These are phyloP conservation scores for Trypanosoma melophagium DNA, from an alignment of 208 protist genomes.

Conservation along the genomic window DNA sequence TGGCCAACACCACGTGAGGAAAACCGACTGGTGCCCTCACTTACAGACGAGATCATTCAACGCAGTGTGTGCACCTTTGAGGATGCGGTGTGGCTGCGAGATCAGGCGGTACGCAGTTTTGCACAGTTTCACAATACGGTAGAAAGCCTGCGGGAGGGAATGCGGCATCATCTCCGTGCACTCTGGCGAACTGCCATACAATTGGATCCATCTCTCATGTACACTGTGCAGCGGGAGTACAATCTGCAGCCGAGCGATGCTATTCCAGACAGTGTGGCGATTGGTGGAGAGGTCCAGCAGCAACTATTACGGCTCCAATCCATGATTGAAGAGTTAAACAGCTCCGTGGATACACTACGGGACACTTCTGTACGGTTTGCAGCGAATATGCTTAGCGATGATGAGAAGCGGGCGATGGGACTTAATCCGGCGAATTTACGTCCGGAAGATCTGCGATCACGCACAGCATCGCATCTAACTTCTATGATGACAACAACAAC, in stretches of 20 bases:
- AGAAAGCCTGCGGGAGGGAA: slow-evolving; percentile 52
- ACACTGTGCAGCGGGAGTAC: slow-evolving; percentile 27
- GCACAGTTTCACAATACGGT: slow-evolving; percentile 84
- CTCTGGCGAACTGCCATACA: slow-evolving; percentile 74
- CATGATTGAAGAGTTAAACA: slow-evolving; percentile 44
- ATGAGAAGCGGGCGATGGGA: slow-evolving; percentile 77
- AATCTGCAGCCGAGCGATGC: slow-evolving; percentile 29
- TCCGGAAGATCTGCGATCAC: slow-evolving; percentile 39
- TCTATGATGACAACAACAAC: background rate
- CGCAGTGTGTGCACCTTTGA: slow-evolving; percentile 76
- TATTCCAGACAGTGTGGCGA: slow-evolving; percentile 58
- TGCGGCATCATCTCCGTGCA: slow-evolving; percentile 55
- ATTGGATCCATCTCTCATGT: slow-evolving; percentile 49
- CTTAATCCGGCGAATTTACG: slow-evolving; percentile 66
- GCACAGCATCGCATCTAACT: background rate
- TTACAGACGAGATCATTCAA: slow-evolving; percentile 70
- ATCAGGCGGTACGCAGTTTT: slow-evolving; percentile 69
- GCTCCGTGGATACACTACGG: slow-evolving; percentile 47
- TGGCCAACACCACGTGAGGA: background rate
- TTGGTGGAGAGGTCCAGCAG: slow-evolving; percentile 26
- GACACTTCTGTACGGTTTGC: slow-evolving; percentile 71
- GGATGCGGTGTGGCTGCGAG: slow-evolving; percentile 66
- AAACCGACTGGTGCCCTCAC: slow-evolving; percentile 23
- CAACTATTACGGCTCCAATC: slow-evolving; percentile 45
- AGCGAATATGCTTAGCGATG: slow-evolving; percentile 72